phyloP scores from a whole-genome alignment of 768 basidiomycete species.

The Chalciporus chontae region DNA sequence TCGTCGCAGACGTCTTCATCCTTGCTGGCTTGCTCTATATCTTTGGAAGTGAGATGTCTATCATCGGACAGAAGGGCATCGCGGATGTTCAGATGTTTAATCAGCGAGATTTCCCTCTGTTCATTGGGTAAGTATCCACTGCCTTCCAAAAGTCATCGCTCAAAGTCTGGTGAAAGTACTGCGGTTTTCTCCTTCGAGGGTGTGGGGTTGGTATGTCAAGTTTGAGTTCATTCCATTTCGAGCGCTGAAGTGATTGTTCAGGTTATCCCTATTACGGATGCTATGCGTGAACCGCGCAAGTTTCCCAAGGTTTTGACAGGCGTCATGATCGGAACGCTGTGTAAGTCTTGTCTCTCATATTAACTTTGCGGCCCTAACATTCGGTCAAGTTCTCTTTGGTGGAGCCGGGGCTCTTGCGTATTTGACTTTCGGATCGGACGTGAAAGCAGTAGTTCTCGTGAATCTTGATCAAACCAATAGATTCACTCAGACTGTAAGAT shows the following conservation, averaged over 20 bases:
- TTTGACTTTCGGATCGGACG: slow-evolving; percentile 78
- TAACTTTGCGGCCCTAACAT: not conserved
- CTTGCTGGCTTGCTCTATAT: slow-evolving; percentile 84
- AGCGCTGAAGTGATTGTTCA: slow-evolving; percentile 25
- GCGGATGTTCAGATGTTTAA: slow-evolving; percentile 88
- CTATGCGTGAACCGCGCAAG: slow-evolving; percentile 93
- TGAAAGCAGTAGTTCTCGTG: slow-evolving; percentile 92
- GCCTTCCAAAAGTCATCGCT: not conserved
- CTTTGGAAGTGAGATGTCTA: slow-evolving; percentile 75
- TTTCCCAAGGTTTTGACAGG: slow-evolving; percentile 86
- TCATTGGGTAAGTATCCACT: slow-evolving; percentile 69
- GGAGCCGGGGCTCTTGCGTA: slow-evolving; percentile 87
- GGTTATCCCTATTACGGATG: slow-evolving; percentile 94
- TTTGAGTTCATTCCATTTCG: not conserved
- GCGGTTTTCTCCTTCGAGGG: slow-evolving; percentile 99
- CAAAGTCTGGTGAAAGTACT: slow-evolving; percentile 49
- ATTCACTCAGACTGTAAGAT: slow-evolving; percentile 81
- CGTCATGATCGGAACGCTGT: slow-evolving; percentile 83
- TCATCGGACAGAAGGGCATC: slow-evolving; percentile 65
- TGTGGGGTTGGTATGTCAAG: slow-evolving; percentile 72
- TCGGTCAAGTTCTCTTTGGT: slow-evolving; percentile 67
- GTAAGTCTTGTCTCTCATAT: slow-evolving; percentile 37
- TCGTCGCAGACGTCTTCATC: slow-evolving; percentile 94
- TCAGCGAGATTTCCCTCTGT: slow-evolving; percentile 79
- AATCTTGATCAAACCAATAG: slow-evolving; percentile 83